Percentiles rank a stretch among this genome's conserved stretches.
Evolutionary conservation across 164 flowering plant genomes (phyloP).

Genomic region (Chloranthus sessilifolius): DNA sequence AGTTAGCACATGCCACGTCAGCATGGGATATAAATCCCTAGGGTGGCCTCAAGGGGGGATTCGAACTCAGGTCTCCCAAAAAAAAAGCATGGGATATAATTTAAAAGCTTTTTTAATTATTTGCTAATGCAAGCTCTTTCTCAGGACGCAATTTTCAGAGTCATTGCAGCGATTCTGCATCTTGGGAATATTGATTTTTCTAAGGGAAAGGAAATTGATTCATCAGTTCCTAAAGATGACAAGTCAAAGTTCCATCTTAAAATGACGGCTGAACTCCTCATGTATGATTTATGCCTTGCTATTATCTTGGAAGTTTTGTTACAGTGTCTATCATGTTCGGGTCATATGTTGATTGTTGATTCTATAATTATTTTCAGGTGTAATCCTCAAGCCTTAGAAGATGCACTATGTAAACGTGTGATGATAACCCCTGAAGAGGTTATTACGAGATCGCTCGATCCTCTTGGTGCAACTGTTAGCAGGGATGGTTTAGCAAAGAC

Average conservation of each 20-base stretch:
- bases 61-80: no score
- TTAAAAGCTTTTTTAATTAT: not conserved
- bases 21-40: no score
- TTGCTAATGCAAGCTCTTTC: constrained; percentile 7
- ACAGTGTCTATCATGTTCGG: not conserved
- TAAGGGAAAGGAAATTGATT: constrained; percentile 61
- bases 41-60: no score
- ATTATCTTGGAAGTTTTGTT: not conserved
- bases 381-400: constrained; percentile 57
- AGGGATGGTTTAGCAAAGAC: constrained; percentile 96
- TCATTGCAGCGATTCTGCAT: constrained; percentile 88
- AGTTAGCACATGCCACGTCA: no score
- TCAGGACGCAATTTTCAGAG: constrained; percentile 84
- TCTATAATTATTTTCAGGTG: constrained; percentile 49
- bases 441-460: constrained; percentile 84
- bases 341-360: constrained; percentile 1
- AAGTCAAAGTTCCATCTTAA: constrained; percentile 64
- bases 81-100: no score
- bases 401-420: constrained; percentile 70
- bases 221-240: constrained; percentile 62
- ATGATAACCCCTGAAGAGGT: constrained; percentile 95
- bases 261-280: constrained; percentile 75
- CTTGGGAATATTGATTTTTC: constrained; percentile 73
- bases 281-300: constrained; percentile 29
- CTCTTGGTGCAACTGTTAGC: constrained; percentile 64